phyloP scores from a whole-genome alignment of 169 alveolate genomes.

The Plasmodium cynomolgi region DNA sequence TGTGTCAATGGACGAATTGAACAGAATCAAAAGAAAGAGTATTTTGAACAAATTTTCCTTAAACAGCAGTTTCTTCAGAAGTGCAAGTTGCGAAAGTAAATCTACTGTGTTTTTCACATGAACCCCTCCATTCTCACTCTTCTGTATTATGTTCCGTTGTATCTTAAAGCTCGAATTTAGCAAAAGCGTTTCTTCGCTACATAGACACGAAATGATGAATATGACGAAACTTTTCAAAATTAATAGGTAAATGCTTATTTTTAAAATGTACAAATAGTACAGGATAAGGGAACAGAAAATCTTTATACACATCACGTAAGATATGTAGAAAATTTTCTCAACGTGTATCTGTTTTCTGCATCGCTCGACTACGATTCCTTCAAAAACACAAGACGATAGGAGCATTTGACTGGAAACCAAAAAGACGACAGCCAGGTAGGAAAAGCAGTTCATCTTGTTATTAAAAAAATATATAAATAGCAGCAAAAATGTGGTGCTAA shows the following conservation, averaged over 20 bases:
- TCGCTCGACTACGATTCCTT: slow-evolving; percentile 64
- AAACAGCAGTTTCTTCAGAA: slow-evolving; percentile 35
- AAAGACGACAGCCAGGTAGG: slow-evolving; percentile 25
- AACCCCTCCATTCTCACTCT: slow-evolving; percentile 21
- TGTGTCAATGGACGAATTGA: slow-evolving; percentile 58
- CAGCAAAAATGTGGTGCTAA: slow-evolving; percentile 25
- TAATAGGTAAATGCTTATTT: slow-evolving; percentile 51
- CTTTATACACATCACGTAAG: slow-evolving; percentile 64
- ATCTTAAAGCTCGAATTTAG: slow-evolving; percentile 9
- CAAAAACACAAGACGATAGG: slow-evolving; percentile 60
- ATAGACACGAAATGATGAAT: slow-evolving; percentile 42
- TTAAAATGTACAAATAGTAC: slow-evolving; percentile 46
- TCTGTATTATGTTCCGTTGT: slow-evolving; percentile 25
- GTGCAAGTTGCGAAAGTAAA: slow-evolving; percentile 21
- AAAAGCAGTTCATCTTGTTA: slow-evolving; percentile 37
- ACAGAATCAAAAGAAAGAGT: slow-evolving; percentile 41
- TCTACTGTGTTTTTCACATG: slow-evolving; percentile 34
- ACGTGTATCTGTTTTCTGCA: slow-evolving; percentile 40
- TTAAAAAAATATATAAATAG: slow-evolving; percentile 36
- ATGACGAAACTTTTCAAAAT: slow-evolving; percentile 40
- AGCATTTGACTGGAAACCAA: slow-evolving; percentile 55
- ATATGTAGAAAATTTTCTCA: slow-evolving; percentile 57
- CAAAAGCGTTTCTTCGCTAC: slow-evolving; percentile 70
- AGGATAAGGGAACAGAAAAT: slow-evolving; percentile 52
- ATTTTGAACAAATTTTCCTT: slow-evolving; percentile 57